These are phyloP conservation scores for Tuber indicum DNA, from an alignment of 495 filamentous ascomycete species.

Conservation along the genomic window DNA sequence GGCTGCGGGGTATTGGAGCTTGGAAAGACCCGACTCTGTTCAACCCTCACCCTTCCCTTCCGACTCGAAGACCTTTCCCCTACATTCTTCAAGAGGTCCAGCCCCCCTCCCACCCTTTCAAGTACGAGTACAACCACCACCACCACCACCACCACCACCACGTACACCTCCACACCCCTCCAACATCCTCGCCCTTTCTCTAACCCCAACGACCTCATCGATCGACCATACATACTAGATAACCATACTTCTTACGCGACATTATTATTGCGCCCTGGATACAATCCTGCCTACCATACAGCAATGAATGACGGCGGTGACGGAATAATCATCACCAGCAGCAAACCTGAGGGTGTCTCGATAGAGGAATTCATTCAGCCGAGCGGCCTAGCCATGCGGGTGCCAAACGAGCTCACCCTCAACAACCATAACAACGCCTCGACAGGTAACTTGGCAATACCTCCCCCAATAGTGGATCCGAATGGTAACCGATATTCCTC, in stretches of 20 bases:
- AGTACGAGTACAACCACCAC: background rate
- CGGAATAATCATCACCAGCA: conserved; percentile 30
- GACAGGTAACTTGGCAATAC: conserved; percentile 26
- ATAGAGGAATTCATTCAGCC: conserved; percentile 23
- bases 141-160: background rate
- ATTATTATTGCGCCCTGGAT: background rate
- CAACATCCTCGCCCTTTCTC: background rate
- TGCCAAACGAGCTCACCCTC: conserved; percentile 3
- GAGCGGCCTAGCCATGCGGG: conserved; percentile 21
- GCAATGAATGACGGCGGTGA: conserved; percentile 36
- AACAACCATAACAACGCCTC: conserved; percentile 12
- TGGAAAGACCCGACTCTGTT: background rate
- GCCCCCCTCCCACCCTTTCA: background rate
- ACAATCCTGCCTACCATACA: conserved; percentile 3
- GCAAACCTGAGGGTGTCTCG: conserved; percentile 28
- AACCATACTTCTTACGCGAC: background rate
- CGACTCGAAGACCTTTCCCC: background rate
- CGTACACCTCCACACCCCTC: conserved; percentile 3
- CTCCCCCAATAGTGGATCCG: conserved; percentile 21
- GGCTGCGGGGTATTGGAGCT: conserved; percentile 4
- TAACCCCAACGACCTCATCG: background rate
- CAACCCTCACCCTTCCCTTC: background rate
- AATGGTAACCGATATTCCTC: conserved; percentile 25
- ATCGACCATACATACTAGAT: background rate
- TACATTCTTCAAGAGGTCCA: background rate